Evolutionary conservation across 495 filamentous ascomycete genomes (phyloP).

Genomic region (Penicillium goetzii): DNA sequence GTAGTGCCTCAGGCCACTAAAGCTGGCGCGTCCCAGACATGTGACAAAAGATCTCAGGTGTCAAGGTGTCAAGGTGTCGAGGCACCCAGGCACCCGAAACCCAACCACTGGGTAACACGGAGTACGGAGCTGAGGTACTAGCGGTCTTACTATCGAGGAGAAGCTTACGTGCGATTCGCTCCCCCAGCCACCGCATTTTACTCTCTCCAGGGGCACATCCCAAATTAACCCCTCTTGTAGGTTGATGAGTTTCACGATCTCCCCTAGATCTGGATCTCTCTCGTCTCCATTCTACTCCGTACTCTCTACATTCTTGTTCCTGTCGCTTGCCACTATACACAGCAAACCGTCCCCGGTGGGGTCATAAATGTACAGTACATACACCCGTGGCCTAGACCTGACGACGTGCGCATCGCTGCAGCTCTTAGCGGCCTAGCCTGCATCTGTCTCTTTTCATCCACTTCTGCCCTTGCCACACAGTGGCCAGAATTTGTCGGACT

Average conservation of each 20-base stretch:
- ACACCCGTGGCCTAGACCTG: constrained; percentile 35
- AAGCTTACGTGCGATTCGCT: constrained; percentile 6
- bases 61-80: constrained; percentile 6
- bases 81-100: neutral
- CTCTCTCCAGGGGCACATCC: constrained; percentile 3
- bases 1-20: neutral
- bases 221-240: constrained; percentile 3
- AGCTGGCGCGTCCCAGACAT: neutral
- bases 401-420: constrained; percentile 38
- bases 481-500: constrained; percentile 11
- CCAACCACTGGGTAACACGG: neutral
- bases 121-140: neutral
- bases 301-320: neutral
- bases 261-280: neutral
- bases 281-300: constrained; percentile 1
- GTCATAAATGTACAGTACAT: constrained; percentile 25
- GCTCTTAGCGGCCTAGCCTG: constrained; percentile 36
- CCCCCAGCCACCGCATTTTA: constrained; percentile 9
- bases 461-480: constrained; percentile 23
- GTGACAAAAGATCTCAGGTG: neutral
- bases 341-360: constrained; percentile 29
- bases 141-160: neutral
- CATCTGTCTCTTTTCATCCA: constrained; percentile 29
- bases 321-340: constrained; percentile 18
- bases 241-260: neutral